A percentile compares a stretch with the other conserved stretches of the same genome.
Evolutionary conservation across 768 basidiomycete genomes (phyloP).

Genomic region (Boletus rufocinnamomeus): DNA sequence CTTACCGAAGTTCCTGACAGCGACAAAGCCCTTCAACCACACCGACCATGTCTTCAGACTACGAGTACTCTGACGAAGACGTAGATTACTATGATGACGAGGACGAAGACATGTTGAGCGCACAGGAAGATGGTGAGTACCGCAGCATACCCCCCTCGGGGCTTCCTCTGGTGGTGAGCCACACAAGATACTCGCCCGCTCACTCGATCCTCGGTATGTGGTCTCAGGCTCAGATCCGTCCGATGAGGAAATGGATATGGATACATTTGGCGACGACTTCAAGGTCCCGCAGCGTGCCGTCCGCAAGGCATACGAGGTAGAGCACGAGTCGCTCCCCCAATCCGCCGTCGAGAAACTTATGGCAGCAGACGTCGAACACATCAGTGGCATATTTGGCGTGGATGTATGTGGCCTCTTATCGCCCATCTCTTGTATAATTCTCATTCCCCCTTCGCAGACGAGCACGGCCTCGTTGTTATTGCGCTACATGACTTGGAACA

Average conservation of each 20-base stretch:
- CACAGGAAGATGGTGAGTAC: conserved; percentile 56
- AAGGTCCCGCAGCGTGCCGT: conserved; percentile 55
- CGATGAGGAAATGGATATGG: conserved; percentile 73
- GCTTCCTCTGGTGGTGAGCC: conserved; percentile 24
- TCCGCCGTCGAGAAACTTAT: conserved; percentile 76
- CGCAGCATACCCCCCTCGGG: conserved; percentile 5
- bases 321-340: conserved; percentile 77
- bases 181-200: conserved; percentile 17
- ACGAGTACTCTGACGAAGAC: conserved; percentile 71
- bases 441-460: conserved; percentile 42
- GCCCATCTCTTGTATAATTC: not conserved
- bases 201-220: conserved; percentile 20
- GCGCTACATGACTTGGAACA: conserved; percentile 90
- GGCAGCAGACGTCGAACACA: conserved; percentile 78
- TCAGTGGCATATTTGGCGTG: conserved; percentile 84
- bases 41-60: conserved; percentile 60
- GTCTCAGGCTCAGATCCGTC: conserved; percentile 42
- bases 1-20: conserved; percentile 23
- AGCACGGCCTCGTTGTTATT: conserved; percentile 76
- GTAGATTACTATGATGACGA: conserved; percentile 68
- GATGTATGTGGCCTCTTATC: conserved; percentile 59
- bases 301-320: conserved; percentile 79
- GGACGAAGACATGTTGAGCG: conserved; percentile 64
- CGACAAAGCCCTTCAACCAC: conserved; percentile 14
- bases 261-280: conserved; percentile 64